Evolutionary conservation across 768 basidiomycete species (phyloP), one percentile per base, ranked within the genome.

Genomic region (Naganishia kalamii): DNA sequence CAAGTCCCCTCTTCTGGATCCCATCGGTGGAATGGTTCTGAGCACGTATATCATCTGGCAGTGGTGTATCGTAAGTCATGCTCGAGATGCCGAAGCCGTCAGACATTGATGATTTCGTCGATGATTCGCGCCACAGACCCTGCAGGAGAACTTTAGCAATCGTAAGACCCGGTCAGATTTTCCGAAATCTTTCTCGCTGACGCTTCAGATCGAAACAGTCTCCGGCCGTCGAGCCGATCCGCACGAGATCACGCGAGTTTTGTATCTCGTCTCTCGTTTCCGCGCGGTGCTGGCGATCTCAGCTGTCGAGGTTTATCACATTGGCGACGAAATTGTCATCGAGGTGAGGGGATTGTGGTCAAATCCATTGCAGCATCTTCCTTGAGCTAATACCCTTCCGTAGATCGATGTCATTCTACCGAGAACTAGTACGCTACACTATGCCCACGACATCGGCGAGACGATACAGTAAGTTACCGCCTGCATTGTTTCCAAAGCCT

Each of bases 211-310:
- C 21, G 25, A 7, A 13, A 30, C 41, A 76, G 75, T 77, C 25
- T 75, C 75, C 11, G 77, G 75, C 15, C 67, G 67, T 51, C 59
- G 71, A 15, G 74, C 77, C 0, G 68, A 72, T 4, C 30, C 52
- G 19, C 73, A 74, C 61, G 73, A 76, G 59, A 60, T 74, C 49
- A 74, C 73, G 3, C 44, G 74, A 33, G 72, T 80, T 32, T 70
- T 80, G 1, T 81, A 81, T 52, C 73, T 81, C 23, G 76, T 78
- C 41, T 75, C 77, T 4, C 68, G 80, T 6, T 81, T 81, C 73
- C 75, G 74, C 44, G 77, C 79, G 2, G 74, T 80, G 5, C 67
- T 78, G 21, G 74, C 72, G 43, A 77, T 76, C 21, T 71, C 73
- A 3, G 77, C 77, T 67, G 71, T 79, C 3, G 75, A 75, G 25